Conservation (phyloP, 2,329 filamentous ascomycete species). For the Colletotrichum falcatum region DNA sequence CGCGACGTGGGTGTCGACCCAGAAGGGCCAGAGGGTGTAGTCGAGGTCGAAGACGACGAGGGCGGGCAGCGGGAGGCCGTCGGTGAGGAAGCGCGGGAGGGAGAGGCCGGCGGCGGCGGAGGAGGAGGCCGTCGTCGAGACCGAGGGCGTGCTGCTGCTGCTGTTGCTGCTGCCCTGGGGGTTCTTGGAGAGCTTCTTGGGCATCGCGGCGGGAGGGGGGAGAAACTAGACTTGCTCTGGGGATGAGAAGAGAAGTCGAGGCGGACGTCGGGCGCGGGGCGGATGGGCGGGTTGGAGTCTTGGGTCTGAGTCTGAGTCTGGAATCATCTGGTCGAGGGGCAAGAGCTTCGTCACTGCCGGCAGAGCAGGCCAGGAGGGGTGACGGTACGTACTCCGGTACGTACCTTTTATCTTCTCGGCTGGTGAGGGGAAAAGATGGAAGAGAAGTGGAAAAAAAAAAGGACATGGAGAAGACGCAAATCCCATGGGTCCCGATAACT, state of each 20-base stretch:
- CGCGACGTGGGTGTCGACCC: constrained; percentile 94
- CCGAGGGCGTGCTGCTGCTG: constrained; percentile 42
- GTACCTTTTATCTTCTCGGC: not conserved
- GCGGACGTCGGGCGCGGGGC: too few relatives aligned
- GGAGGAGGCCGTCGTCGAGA: constrained; percentile 44
- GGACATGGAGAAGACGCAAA: not conserved
- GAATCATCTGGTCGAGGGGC: constrained; percentile 14
- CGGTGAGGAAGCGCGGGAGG: constrained; percentile 59
- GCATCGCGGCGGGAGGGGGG: constrained; percentile 44
- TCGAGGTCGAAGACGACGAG: constrained; percentile 95
- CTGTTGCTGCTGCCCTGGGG: constrained; percentile 35
- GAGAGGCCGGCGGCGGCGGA: constrained; percentile 40
- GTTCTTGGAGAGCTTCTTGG: constrained; percentile 49
- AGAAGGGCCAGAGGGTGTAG: constrained; percentile 99
- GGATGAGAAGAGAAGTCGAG: not conserved
- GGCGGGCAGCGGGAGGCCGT: constrained; percentile 78
- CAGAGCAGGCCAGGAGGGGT: not conserved
- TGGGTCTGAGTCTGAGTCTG: too few relatives aligned
- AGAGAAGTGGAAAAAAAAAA: not conserved
- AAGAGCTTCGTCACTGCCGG: constrained; percentile 15
- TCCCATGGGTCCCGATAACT: not conserved
- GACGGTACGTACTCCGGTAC: not conserved
- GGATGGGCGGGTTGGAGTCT: not conserved
- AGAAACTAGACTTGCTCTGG: too few relatives aligned
- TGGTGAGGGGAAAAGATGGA: too few relatives aligned